These are phyloP conservation scores for Phytophthora megakarya DNA, from an alignment of 352 stramenopile genomes.

Conservation along the genomic window DNA sequence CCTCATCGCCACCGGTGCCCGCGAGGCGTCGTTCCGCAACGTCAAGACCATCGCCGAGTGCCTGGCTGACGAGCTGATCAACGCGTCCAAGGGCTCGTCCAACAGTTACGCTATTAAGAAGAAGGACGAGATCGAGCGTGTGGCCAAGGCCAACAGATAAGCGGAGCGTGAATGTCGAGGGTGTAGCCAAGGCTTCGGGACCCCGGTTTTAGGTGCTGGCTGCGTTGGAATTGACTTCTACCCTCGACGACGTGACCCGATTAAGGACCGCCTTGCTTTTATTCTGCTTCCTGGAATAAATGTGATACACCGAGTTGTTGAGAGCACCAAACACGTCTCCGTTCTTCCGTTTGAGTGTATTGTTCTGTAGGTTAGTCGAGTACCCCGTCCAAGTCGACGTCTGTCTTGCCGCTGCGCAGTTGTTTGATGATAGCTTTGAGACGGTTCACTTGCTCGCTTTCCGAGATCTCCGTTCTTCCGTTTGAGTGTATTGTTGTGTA, in stretches of 20 bases:
- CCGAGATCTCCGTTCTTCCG: conserved; percentile 64
- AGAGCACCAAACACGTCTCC: conserved; percentile 55
- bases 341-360: conserved; percentile 5
- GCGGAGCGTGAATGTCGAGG: conserved; percentile 27
- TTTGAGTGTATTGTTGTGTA: neutral
- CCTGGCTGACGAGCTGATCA: conserved; percentile 99
- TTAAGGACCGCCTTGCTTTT: conserved; percentile 46
- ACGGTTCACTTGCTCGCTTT: conserved; percentile 81
- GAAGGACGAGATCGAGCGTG: conserved; percentile 99
- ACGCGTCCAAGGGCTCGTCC: conserved; percentile 98
- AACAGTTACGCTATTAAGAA: conserved; percentile 99
- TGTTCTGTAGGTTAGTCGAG: conserved; percentile 42
- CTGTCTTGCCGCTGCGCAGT: conserved; percentile 59
- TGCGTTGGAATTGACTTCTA: no score
- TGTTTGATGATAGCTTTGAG: conserved; percentile 56
- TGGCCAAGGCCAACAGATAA: conserved; percentile 99
- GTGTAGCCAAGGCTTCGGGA: no score
- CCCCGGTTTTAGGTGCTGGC: no score
- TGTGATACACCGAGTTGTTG: conserved; percentile 87
- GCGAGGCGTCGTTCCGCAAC: conserved; percentile 99
- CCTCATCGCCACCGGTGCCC: conserved; percentile 97
- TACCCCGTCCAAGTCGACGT: conserved; percentile 73
- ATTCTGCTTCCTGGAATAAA: conserved; percentile 58
- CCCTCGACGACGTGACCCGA: conserved; percentile 29
- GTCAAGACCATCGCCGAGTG: conserved; percentile 99